Base-by-base conservation (phyloP, 345 rosid genomes). In the Erucastrum elatum region DNA sequence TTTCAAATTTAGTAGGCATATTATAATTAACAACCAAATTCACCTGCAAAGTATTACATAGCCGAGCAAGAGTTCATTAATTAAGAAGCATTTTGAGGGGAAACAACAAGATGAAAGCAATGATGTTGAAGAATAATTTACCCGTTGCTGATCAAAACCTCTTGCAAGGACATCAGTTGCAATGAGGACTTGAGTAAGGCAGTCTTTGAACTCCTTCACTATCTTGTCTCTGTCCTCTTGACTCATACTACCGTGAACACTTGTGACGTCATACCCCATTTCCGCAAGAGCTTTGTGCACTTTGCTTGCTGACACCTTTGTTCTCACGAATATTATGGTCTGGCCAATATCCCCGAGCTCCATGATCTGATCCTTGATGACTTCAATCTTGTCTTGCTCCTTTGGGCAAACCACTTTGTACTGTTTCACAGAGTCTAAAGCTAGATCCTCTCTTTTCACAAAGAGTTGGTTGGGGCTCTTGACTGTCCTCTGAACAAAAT, bases 131-230 rank as follows among this genome's bases (percentile, higher is more conserved):
- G n/a, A 39, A 49, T 21, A 44, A n/a, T 4, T 71, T n/a, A 89
- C 98, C 92, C 88, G 92, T 66, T 91, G 92, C 75, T 95, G 98
- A 74, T 95, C 99, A 76, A 95, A 95, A 29, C 98, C 99, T 68
- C 98, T 87, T 8, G 98, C 93, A 69, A 95, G 92, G 44, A 93
- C 85, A 25, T 95, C 98, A 0, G 98, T 95, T 3, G 98, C 88
- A 59, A 95, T 95, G 67, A 93, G 94, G 70, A 95, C 94, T 81
- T 87, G 88, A 17, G 99, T 95, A 21, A 95, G 66, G 16, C 93
- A 90, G 81, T 90, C 97, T 82, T 84, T 93, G 79, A 95, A 95
- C 80, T 95, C 97, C 76, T 87, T 88, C 39, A 95, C 90, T 30
- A 95, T 90, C 83, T 86, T 90, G 78, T 95, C 98, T 25, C 98